Evolutionary conservation across 495 filamentous ascomycete genomes (phyloP), one percentile per base, ranked within the genome.

Genomic region (Aspergillus funiculosus): DNA sequence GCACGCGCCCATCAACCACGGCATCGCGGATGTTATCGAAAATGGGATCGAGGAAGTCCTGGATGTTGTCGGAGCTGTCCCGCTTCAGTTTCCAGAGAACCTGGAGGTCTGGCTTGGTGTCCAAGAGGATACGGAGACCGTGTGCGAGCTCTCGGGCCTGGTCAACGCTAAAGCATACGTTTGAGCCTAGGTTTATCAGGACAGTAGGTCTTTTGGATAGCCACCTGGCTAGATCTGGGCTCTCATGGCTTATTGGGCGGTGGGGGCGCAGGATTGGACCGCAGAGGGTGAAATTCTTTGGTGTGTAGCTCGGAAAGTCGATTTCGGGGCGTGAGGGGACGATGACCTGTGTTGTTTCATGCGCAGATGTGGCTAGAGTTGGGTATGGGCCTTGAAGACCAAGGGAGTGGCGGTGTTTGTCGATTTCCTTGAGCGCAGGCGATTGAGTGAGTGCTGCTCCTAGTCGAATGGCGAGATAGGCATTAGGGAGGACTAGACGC

Each of bases 31-130:
- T 36, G 3, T 18, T 30, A 17, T 6, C 11, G 4, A 42, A 6
- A 27, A 39, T 39, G 21, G 6, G 13, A 17, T 29, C 2, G 14
- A 35, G 21, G 28, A 27, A 43, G 14, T 27, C 26, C 5, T 13
- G n/a, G n/a, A 30, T 25, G 7, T 35, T 31, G 0, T 36, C 52
- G 7, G 13, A 4, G n/a, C 14, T 7, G 13, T 51, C 29, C 2
- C 46, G 51, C 1, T 44, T 55, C 19, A 74, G 32, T 52, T 73
- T 73, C 71, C 71, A 74, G 25, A 74, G 54, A 0, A 73, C 61
- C 55, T 72, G 66, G 6, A 71, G 19, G 2, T 58, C 37, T 24
- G 45, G 41, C 17, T 24, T 43, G 26, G 21, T 17, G 8, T 52
- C 42, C 6, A 72, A 31, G 7, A 71, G 38, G 13, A 59, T 53